Percentiles rank a stretch among this genome's conserved stretches.
Conservation (phyloP, 306 rosid species). For the Cercis canadensis region DNA sequence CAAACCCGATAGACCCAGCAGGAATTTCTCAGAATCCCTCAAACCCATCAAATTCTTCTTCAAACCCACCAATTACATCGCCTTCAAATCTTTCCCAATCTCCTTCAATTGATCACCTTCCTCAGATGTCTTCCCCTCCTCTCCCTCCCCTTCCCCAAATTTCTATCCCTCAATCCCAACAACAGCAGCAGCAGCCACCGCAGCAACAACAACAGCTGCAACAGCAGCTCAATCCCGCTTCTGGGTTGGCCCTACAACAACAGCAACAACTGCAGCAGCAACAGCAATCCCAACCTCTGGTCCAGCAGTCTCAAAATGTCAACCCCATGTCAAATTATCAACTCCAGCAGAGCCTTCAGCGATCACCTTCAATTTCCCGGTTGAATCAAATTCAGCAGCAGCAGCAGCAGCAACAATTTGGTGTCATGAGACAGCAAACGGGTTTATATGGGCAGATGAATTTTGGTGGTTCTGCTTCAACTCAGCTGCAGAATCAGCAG, state of each 20-base stretch:
- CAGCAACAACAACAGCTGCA: constrained; percentile 34
- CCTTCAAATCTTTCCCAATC: constrained; percentile 59
- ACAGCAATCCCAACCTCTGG: constrained; percentile 22
- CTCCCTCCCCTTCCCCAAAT: constrained; percentile 51
- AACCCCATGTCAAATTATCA: constrained; percentile 58
- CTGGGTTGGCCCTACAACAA: constrained; percentile 48
- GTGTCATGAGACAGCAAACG: constrained; percentile 67
- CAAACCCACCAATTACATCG: constrained; percentile 51
- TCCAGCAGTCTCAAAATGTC: constrained; percentile 52
- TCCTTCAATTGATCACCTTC: constrained; percentile 53
- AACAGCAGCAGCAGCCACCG: constrained; percentile 43
- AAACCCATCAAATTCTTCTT: constrained; percentile 42
- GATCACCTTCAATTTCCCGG: constrained; percentile 64
- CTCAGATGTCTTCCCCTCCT: constrained; percentile 65
- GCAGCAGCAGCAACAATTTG: constrained; percentile 73
- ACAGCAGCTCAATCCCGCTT: constrained; percentile 40
- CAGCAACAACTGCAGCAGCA: constrained; percentile 30
- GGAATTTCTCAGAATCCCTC: constrained; percentile 34
- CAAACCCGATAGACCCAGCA: constrained; percentile 26
- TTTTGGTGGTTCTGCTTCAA: constrained; percentile 67
- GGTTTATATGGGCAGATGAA: constrained; percentile 72
- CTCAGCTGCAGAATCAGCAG: constrained; percentile 62
- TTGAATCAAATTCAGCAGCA: constrained; percentile 77
- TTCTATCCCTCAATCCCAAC: constrained; percentile 55
- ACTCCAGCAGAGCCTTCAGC: constrained; percentile 65